Evolutionary conservation across 192 early-diverging fungal genomes (phyloP).

Genomic region (Rhizoclosmatium globosum): DNA sequence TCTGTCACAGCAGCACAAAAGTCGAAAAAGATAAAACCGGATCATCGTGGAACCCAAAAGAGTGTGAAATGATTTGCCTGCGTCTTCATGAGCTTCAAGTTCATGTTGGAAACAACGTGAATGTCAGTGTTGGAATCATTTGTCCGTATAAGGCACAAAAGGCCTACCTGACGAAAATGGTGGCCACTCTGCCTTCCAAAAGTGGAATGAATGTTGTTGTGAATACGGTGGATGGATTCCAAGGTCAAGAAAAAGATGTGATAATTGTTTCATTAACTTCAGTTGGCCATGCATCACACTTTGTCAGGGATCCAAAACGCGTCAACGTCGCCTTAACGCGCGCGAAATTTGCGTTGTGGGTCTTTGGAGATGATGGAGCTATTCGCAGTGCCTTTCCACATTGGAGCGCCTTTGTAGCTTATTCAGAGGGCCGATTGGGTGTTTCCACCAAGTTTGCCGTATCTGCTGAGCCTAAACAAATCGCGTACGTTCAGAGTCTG

Average conservation of each 20-base stretch:
- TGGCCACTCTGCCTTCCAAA: neutral
- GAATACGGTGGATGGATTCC: constrained; percentile 31
- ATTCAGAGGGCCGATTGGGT: no score
- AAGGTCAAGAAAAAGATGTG: constrained; percentile 30
- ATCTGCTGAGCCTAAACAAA: no score
- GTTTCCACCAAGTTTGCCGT: no score
- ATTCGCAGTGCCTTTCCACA: neutral
- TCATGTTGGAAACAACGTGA: neutral
- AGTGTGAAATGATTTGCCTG: constrained; percentile 19
- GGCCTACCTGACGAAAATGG: neutral
- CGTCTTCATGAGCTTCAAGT: neutral
- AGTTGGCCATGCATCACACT: neutral
- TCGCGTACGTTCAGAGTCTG: no score
- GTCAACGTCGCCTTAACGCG: constrained; percentile 28
- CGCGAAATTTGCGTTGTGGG: constrained; percentile 20
- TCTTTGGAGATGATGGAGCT: constrained; percentile 9
- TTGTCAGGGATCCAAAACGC: constrained; percentile 22
- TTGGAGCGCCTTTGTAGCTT: no score
- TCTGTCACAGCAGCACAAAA: constrained; percentile 1
- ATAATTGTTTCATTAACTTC: constrained; percentile 10
- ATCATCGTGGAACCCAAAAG: neutral
- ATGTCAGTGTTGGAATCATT: constrained; percentile 17
- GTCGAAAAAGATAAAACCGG: neutral
- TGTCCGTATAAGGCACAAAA: constrained; percentile 33
- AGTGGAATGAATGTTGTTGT: neutral